These are phyloP conservation scores for Claviceps sp. DNA, from an alignment of 2,329 filamentous ascomycete species.

Conservation along the genomic window DNA sequence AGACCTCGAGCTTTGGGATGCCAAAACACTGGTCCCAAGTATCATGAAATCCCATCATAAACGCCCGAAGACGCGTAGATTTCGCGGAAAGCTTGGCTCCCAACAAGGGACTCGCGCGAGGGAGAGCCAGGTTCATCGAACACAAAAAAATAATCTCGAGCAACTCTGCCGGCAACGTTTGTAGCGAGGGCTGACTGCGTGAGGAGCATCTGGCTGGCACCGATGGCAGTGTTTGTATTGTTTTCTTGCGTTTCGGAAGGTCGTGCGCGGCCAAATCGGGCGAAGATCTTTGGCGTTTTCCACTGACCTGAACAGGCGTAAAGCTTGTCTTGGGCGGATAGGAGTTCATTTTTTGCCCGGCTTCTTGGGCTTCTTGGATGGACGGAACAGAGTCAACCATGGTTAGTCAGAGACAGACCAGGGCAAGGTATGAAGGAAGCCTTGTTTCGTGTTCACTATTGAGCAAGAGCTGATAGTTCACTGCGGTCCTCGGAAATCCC, in stretches of 20 bases:
- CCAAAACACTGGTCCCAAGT: conserved; percentile 28
- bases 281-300: conserved; percentile 25
- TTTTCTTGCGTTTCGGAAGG: conserved; percentile 10
- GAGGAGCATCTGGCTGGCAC: conserved; percentile 16
- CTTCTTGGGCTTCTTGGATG: no score
- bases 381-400: no score
- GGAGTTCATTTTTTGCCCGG: not conserved
- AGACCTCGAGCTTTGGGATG: no score
- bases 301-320: conserved; percentile 34
- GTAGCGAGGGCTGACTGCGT: conserved; percentile 15
- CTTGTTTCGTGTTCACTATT: no score
- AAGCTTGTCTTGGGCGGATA: conserved; percentile 24
- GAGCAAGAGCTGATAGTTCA: no score
- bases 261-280: conserved; percentile 4
- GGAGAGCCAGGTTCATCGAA: conserved; percentile 34
- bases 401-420: no score
- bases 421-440: no score
- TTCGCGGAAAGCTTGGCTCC: conserved; percentile 31
- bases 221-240: conserved; percentile 16
- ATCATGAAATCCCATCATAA: conserved; percentile 23
- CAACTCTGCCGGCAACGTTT: conserved; percentile 36
- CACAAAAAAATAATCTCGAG: conserved; percentile 38
- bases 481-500: no score
- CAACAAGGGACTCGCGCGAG: conserved; percentile 29
- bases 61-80: conserved; percentile 23